phyloP scores from a whole-genome alignment of 768 basidiomycete genomes.

The Sarcomyxa edulis region DNA sequence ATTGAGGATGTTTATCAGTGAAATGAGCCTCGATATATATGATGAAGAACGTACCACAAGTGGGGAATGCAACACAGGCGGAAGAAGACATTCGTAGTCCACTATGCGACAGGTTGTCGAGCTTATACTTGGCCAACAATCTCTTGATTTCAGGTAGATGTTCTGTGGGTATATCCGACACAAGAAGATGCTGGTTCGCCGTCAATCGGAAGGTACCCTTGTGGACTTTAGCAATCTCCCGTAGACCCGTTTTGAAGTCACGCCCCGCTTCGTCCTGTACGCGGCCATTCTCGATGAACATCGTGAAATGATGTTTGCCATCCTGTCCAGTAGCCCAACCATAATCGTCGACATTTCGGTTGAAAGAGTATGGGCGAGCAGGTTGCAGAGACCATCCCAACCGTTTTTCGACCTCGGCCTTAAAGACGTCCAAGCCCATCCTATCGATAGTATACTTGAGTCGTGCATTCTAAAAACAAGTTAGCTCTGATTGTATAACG shows the following conservation, averaged over 20 bases:
- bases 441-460: conserved; percentile 97
- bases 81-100: conserved; percentile 85
- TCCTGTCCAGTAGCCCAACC: conserved; percentile 90
- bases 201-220: conserved; percentile 93
- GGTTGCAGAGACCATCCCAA: conserved; percentile 76
- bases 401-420: conserved; percentile 82
- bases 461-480: conserved; percentile 60
- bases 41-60: conserved; percentile 59
- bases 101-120: conserved; percentile 80
- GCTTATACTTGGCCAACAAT: conserved; percentile 77
- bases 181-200: conserved; percentile 89
- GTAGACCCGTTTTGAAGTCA: conserved; percentile 88
- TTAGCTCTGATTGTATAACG: conserved; percentile 5
- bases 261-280: conserved; percentile 90
- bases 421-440: conserved; percentile 86
- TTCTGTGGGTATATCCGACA: conserved; percentile 74
- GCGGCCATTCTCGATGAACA: conserved; percentile 97
- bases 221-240: conserved; percentile 91
- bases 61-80: conserved; percentile 97
- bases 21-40: too few relatives aligned
- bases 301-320: conserved; percentile 85
- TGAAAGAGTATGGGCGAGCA: conserved; percentile 73
- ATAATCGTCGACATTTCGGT: conserved; percentile 88
- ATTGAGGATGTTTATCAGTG: neutral
- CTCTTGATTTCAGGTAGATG: conserved; percentile 75